Evolutionary conservation across 2,329 filamentous ascomycete genomes (phyloP), one percentile per base, ranked within the genome.

Genomic region (Cercospora sp.): DNA sequence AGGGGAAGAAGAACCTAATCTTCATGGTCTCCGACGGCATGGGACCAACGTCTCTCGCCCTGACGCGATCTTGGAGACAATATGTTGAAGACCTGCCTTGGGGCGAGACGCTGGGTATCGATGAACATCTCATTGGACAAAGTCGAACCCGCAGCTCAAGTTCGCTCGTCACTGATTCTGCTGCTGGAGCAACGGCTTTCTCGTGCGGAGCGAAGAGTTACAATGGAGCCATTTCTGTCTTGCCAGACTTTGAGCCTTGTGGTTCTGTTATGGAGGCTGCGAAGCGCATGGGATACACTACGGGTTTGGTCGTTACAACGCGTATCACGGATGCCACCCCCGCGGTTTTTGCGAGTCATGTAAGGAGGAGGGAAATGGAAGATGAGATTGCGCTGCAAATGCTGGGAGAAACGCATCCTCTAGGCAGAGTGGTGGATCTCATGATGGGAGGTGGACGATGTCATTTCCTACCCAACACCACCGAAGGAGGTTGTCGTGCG

Each of bases 1-100:
- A 73, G 39, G 87, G 89, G 63, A 99, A 98, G 84, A 87, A 92
- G 64, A 99, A 98, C 80, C 85, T 99, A 63, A 90, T 99, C 75
- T 98, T 99, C 84, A 99, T 99, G 95, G 94, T 99, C 42, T 97
- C 93, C 0, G 95, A 99, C 79, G 95, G 95, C 76, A 99, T 99
- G 95, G 95, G 95, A 0, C 95, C 95, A 7, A 92, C 95, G 8
- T 94, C 92, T 74, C 85, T 99, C 64, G 91, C 91, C 28, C 81
- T 99, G 78, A 97, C 95, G 6, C 87, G 95, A 66, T 91, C 89
- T 77, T 99, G 91, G 82, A 89, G 91, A 72, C 95, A 99, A 80
- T 87, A 90, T 73, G 85, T 89, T 64, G 86, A 91, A 45, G 87
- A 86, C 5, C 84, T 96, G n/a, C 89, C 92, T 0, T 87, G 87